Conservation (phyloP, 495 filamentous ascomycete species). For the Parmelia sp. region DNA sequence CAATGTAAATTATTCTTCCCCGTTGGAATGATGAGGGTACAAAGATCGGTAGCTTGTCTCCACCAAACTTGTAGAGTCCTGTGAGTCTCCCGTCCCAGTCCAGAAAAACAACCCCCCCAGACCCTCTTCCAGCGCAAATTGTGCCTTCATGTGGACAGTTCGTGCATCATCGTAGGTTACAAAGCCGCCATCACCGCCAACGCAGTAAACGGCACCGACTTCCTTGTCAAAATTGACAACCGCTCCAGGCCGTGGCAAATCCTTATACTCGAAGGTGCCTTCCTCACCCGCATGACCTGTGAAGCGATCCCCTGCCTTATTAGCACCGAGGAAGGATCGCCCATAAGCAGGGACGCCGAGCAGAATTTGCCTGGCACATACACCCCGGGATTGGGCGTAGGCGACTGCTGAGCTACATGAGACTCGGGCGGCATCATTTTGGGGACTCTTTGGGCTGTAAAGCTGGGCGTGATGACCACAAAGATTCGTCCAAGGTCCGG, state of each 20-base stretch:
- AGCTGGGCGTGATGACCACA: constrained; percentile 78
- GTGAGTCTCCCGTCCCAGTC: constrained; percentile 76
- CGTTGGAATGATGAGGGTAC: background rate
- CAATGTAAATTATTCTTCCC: background rate
- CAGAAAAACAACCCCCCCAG: constrained; percentile 87
- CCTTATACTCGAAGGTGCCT: constrained; percentile 74
- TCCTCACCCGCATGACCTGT: constrained; percentile 65
- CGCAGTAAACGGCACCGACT: constrained; percentile 66
- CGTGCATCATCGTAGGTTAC: constrained; percentile 80
- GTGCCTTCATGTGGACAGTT: constrained; percentile 77
- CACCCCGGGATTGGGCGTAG: constrained; percentile 59
- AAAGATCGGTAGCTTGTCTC: constrained; percentile 46
- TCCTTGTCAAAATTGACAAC: constrained; percentile 64
- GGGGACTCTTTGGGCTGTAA: constrained; percentile 49
- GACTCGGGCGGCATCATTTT: constrained; percentile 42
- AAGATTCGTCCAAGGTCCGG: constrained; percentile 64
- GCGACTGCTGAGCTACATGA: constrained; percentile 62
- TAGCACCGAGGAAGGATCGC: constrained; percentile 67
- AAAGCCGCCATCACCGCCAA: constrained; percentile 80
- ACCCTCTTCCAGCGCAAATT: constrained; percentile 67
- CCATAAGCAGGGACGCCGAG: constrained; percentile 78
- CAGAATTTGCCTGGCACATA: constrained; percentile 68
- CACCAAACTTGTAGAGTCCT: constrained; percentile 63
- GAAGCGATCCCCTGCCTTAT: constrained; percentile 56
- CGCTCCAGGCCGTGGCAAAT: constrained; percentile 64